Conservation (phyloP, 108 stramenopile species). For the Skeletonema menzelii region DNA sequence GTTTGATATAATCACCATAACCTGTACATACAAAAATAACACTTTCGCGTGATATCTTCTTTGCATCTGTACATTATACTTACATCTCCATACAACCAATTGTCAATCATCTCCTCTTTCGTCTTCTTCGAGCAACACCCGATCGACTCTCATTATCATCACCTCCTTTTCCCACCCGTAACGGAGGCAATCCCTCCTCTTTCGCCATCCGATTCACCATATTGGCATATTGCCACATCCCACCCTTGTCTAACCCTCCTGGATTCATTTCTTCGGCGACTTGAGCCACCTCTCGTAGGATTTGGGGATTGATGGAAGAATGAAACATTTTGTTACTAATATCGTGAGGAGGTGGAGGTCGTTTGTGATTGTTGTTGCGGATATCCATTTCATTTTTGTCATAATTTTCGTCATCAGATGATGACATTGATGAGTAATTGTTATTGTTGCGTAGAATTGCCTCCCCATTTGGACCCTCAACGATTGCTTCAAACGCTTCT, state of each 20-base stretch:
- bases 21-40: no score
- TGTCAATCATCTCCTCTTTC: neutral
- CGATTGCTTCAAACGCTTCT: constrained; percentile 36
- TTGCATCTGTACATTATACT: no score
- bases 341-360: neutral
- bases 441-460: constrained; percentile 20
- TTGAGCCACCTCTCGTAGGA: constrained; percentile 27
- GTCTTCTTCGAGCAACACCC: neutral
- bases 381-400: constrained; percentile 1
- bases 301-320: constrained; percentile 35
- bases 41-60: no score
- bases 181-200: constrained; percentile 18
- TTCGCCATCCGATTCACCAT: constrained; percentile 26
- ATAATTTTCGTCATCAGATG: neutral
- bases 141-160: neutral
- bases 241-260: constrained; percentile 37
- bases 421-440: neutral
- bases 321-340: constrained; percentile 16
- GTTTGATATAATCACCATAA: no score
- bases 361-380: constrained; percentile 5
- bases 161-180: constrained; percentile 22
- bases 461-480: constrained; percentile 24
- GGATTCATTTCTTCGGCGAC: constrained; percentile 39
- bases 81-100: no score
- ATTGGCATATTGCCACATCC: constrained; percentile 45